phyloP scores from a whole-genome alignment of 2,329 filamentous ascomycete genomes.

The Penicillium sp. region DNA sequence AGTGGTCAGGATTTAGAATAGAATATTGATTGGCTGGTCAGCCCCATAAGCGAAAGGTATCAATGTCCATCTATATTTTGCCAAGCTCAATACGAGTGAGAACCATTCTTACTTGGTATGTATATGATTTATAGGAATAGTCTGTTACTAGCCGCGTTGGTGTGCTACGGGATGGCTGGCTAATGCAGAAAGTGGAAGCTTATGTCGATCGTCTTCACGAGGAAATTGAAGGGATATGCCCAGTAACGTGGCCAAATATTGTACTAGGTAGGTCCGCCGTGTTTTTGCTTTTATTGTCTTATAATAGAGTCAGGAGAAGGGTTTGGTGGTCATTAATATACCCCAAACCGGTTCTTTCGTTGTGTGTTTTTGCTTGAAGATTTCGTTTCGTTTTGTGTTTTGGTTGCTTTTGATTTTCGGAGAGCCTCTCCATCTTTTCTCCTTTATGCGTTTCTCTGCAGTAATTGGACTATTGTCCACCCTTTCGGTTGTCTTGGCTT shows the following conservation, averaged over 20 bases:
- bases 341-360: neutral
- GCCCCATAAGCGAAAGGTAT: neutral
- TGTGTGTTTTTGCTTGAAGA: neutral
- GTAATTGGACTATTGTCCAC: slow-evolving; percentile 13
- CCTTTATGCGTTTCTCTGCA: slow-evolving; percentile 10
- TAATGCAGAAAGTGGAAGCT: neutral
- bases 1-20: neutral
- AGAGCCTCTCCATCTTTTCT: neutral
- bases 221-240: neutral
- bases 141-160: neutral
- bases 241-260: neutral
- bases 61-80: neutral
- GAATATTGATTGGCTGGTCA: neutral
- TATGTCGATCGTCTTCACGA: slow-evolving; percentile 10
- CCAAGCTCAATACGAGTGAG: slow-evolving; percentile 4
- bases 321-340: neutral
- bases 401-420: neutral
- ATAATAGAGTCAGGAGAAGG: neutral
- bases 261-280: neutral
- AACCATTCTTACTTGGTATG: neutral
- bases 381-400: neutral
- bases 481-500: slow-evolving; percentile 13
- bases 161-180: neutral
- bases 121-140: neutral
- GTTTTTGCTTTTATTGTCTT: neutral